A percentile compares a stretch with the other conserved stretches of the same genome.
Conservation (phyloP, 495 filamentous ascomycete species). For the Cercophora sp. region DNA sequence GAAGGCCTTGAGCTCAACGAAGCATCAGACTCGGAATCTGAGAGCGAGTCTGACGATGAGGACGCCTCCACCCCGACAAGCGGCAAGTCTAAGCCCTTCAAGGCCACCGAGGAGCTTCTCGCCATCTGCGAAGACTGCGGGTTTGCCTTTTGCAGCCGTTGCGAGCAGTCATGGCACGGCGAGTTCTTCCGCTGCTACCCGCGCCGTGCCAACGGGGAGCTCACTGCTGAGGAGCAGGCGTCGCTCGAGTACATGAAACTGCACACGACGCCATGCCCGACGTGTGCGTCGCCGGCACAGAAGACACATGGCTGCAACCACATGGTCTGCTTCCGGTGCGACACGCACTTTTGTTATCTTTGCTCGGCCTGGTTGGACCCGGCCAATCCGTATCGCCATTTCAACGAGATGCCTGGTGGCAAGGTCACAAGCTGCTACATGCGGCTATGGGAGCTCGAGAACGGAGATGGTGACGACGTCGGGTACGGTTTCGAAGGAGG, state of each 20-base stretch:
- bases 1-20: conserved; percentile 46
- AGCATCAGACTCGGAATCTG: conserved; percentile 49
- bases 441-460: conserved; percentile 85
- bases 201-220: conserved; percentile 56
- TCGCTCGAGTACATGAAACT: conserved; percentile 73
- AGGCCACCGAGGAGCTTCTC: conserved; percentile 42
- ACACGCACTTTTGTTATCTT: conserved; percentile 93
- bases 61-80: conserved; percentile 39
- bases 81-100: conserved; percentile 21
- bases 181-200: conserved; percentile 62
- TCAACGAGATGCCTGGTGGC: conserved; percentile 56
- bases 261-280: conserved; percentile 87
- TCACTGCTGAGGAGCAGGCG: conserved; percentile 78
- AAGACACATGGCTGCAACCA: conserved; percentile 97
- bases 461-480: conserved; percentile 67
- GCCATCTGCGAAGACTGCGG: conserved; percentile 83
- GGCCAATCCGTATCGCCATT: conserved; percentile 82
- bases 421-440: conserved; percentile 64
- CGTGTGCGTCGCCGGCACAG: conserved; percentile 76
- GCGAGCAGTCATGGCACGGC: conserved; percentile 78
- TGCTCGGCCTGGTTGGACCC: conserved; percentile 82
- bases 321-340: conserved; percentile 90
- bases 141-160: conserved; percentile 81
- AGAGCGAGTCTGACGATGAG: conserved; percentile 36
- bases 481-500: not conserved